phyloP scores from a whole-genome alignment of 2,329 filamentous ascomycete genomes.

The Aspergillus sp. region DNA sequence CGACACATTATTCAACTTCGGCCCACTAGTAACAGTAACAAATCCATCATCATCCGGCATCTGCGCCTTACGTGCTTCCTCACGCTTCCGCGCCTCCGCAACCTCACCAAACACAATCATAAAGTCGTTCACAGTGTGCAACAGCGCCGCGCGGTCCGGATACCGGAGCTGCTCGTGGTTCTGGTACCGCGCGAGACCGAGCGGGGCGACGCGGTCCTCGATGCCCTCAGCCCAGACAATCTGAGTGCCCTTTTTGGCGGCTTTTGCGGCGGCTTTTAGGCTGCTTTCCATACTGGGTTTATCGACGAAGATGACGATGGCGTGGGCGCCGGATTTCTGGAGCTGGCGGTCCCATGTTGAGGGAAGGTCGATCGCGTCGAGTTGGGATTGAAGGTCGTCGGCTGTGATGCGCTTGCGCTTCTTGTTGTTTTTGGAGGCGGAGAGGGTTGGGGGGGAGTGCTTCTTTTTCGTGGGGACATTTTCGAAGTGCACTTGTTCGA shows the following conservation, averaged over 20 bases:
- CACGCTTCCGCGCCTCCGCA: conserved; percentile 58
- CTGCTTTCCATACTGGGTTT: conserved; percentile 67
- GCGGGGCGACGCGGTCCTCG: conserved; percentile 47
- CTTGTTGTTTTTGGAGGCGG: conserved; percentile 29
- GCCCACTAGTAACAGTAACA: conserved; percentile 78
- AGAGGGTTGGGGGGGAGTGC: conserved; percentile 12
- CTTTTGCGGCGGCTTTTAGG: conserved; percentile 66
- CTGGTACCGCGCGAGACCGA: conserved; percentile 50
- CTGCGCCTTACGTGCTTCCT: conserved; percentile 59
- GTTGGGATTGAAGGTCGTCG: conserved; percentile 48
- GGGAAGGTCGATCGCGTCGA: conserved; percentile 59
- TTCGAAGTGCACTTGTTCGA: conserved; percentile 73
- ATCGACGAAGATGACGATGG: conserved; percentile 78
- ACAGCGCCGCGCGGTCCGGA: conserved; percentile 60
- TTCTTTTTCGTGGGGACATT: conserved; percentile 36
- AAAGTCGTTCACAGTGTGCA: conserved; percentile 72
- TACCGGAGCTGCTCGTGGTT: conserved; percentile 67
- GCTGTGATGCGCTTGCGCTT: conserved; percentile 50
- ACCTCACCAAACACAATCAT: conserved; percentile 69
- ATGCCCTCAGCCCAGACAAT: conserved; percentile 64
- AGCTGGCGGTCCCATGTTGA: conserved; percentile 66
- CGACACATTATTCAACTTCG: conserved; percentile 64
- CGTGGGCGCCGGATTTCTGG: conserved; percentile 67
- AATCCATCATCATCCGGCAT: conserved; percentile 94
- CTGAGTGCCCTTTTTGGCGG: conserved; percentile 49